phyloP scores from a whole-genome alignment of 345 rosid genomes.

The Citropsis articulata region DNA sequence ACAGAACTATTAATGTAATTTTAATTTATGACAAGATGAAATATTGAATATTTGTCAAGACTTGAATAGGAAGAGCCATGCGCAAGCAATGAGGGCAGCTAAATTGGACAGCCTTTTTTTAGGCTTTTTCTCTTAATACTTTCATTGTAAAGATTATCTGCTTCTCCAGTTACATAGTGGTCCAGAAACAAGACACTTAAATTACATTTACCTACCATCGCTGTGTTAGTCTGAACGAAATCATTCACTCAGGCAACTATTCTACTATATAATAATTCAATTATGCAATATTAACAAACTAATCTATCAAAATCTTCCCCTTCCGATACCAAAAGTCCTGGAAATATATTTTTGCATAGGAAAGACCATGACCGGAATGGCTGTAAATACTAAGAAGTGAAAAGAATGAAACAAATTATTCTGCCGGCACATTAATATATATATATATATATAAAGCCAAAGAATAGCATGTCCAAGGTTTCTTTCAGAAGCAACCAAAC shows the following conservation, averaged over 20 bases:
- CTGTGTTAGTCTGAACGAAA: background rate
- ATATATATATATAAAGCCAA: background rate
- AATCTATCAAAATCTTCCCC: too few relatives aligned
- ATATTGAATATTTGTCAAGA: background rate
- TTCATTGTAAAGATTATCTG: background rate
- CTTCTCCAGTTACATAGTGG: background rate
- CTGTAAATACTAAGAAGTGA: background rate
- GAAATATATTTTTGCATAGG: background rate
- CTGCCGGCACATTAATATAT: background rate
- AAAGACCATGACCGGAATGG: background rate
- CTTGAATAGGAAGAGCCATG: background rate
- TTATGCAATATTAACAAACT: too few relatives aligned
- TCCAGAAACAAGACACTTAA: background rate
- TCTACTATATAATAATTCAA: too few relatives aligned
- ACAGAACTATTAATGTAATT: background rate
- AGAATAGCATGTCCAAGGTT: background rate
- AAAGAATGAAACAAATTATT: background rate
- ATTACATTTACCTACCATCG: background rate
- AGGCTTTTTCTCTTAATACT: background rate
- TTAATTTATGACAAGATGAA: background rate
- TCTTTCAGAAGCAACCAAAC: background rate
- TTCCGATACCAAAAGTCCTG: background rate
- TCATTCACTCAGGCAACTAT: too few relatives aligned
- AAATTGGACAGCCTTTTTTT: background rate
- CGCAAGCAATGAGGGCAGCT: slow-evolving; percentile 14